Evolutionary conservation across 805 yeast genomes (phyloP), one percentile per base, ranked within the genome.

Genomic region (Novakomyces olei): DNA sequence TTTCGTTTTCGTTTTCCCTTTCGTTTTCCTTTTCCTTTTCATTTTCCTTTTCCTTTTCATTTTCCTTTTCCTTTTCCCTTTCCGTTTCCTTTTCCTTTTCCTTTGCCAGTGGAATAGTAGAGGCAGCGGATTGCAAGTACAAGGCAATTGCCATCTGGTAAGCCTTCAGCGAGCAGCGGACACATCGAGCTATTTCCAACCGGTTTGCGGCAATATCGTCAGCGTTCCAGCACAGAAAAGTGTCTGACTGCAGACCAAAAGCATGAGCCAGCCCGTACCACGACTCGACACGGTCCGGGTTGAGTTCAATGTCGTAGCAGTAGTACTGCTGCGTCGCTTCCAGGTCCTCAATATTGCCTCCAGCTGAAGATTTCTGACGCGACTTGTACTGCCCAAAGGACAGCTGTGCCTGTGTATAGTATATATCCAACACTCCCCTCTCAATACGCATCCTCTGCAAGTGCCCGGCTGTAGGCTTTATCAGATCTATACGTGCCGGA

Each of bases 241-340:
- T 92, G 40, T 83, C 94, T 0, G 75, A 91, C 25, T 75, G 53
- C 37, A 57, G 69, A 0, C 79, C 72, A 42, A 63, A 80, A 0
- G 83, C 72, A 44, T 72, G 79, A 0, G 88, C 92, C 9, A 85
- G 47, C 2, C 78, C 58, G 25, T 68, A 55, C 96, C 96, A 85
- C 7, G 77, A 68, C 50, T 83, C 95, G 30, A 72, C 59, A 18
- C 93, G 54, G 23, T 62, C 54, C 1, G 73, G 61, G 3, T 73
- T 69, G 42, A 69, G 69, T 1, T 69, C 41, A 12, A 85, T 49
- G 47, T 85, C 95, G 34, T 58, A 53, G 27, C 59, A 61, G 36
- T 80, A 58, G 49, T 71, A 63, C 30, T 61, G 60, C n/a, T 77
- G 65, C 2, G 85, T 76, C 27, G 65, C 61, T 36, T 76, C 88